Conservation (phyloP, 1,284 basidiomycete species). For the Apiotrichum gamsii region DNA sequence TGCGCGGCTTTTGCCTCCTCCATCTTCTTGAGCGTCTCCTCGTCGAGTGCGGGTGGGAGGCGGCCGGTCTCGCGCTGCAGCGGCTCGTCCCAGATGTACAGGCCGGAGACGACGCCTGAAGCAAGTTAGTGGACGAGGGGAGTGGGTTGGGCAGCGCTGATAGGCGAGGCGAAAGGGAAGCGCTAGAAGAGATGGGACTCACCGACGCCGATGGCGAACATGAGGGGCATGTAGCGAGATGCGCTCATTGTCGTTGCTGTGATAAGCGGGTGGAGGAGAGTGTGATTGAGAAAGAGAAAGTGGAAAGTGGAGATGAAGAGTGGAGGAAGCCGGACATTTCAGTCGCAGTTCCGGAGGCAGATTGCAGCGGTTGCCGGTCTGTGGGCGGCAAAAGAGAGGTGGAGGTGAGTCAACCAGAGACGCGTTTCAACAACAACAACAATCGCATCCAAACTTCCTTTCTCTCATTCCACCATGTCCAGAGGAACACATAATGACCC, state of each 20-base stretch:
- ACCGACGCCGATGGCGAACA: constrained; percentile 30
- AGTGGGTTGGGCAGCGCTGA: not conserved
- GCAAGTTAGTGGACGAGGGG: not conserved
- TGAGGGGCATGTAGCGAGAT: constrained; percentile 20
- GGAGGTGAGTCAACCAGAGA: too few species aligned
- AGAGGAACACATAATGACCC: not conserved
- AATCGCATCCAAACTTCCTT: too few species aligned
- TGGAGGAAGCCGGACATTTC: not conserved
- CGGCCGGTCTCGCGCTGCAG: constrained; percentile 19
- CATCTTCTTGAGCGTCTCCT: too few species aligned
- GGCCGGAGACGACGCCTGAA: constrained; percentile 30
- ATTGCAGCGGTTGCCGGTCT: too few species aligned
- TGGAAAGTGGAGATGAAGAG: not conserved
- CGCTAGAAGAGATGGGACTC: too few species aligned
- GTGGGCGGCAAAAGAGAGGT: too few species aligned
- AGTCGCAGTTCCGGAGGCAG: too few species aligned
- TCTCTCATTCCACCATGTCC: not conserved
- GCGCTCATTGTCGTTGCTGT: constrained; percentile 12
- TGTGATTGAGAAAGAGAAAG: not conserved
- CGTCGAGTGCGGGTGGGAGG: too few species aligned
- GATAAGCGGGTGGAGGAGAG: too few species aligned
- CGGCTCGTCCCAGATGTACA: constrained; percentile 33
- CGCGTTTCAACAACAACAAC: too few species aligned
- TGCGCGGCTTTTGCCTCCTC: too few species aligned
- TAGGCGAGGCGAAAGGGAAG: not conserved